Conservation (phyloP, 345 rosid genomes). For the Arabidopsis suecica region DNA sequence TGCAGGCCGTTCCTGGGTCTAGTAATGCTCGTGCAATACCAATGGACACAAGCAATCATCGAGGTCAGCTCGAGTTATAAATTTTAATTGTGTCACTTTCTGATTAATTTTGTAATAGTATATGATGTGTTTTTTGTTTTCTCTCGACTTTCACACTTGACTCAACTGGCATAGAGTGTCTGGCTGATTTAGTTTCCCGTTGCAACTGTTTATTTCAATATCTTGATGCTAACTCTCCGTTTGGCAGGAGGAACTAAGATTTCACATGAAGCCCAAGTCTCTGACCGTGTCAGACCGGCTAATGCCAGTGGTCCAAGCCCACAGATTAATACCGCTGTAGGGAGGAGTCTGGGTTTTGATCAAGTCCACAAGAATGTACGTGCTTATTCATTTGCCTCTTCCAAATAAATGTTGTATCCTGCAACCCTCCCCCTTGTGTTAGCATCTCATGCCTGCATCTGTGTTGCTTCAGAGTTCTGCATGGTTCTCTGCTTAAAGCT, state of each 20-base stretch:
- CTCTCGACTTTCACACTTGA: neutral
- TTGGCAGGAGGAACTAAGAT: slow-evolving; percentile 59
- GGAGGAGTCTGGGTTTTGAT: slow-evolving; percentile 57
- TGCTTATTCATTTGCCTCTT: slow-evolving; percentile 6
- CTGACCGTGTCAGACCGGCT: slow-evolving; percentile 51
- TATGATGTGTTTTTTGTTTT: neutral
- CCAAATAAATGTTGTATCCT: neutral
- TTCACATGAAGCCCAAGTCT: slow-evolving; percentile 51
- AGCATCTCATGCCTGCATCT: neutral
- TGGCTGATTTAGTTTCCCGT: neutral
- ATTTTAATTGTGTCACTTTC: neutral
- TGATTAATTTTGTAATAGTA: neutral
- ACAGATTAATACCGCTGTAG: slow-evolving; percentile 57
- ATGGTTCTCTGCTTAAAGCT: neutral
- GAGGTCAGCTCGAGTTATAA: slow-evolving; percentile 54
- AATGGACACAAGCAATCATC: slow-evolving; percentile 56
- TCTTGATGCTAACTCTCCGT: neutral
- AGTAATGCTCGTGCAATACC: slow-evolving; percentile 62
- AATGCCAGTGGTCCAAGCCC: slow-evolving; percentile 53
- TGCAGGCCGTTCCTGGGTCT: slow-evolving; percentile 71
- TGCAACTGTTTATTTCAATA: neutral
- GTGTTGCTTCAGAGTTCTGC: neutral
- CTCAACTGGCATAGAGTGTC: neutral
- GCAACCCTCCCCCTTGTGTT: neutral
- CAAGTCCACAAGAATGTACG: slow-evolving; percentile 66